A percentile compares a stretch with the other conserved stretches of the same genome.
phyloP scores from a whole-genome alignment of 345 rosid species.

The Nasturtium officinale region DNA sequence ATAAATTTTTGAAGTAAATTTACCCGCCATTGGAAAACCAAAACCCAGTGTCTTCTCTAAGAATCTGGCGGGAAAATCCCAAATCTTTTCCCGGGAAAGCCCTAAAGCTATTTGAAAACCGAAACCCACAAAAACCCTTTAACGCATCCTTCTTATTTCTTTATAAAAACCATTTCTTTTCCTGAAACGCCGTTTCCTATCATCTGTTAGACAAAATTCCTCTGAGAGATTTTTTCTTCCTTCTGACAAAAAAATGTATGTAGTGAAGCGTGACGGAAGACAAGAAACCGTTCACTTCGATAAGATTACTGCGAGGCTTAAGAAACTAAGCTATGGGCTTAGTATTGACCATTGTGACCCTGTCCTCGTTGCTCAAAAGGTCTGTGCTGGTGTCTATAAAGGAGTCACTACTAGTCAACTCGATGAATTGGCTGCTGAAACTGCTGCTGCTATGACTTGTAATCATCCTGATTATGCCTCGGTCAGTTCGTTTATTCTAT shows the following conservation, averaged over 20 bases:
- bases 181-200: not conserved
- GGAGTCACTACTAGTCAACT: constrained; percentile 98
- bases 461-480: constrained; percentile 97
- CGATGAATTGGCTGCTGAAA: constrained; percentile 97
- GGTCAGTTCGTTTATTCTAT: constrained; percentile 46
- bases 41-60: constrained; percentile 17
- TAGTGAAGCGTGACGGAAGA: constrained; percentile 88
- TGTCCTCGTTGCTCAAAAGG: constrained; percentile 94
- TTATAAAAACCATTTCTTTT: constrained; percentile 3
- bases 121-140: not conserved
- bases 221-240: not conserved
- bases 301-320: constrained; percentile 91
- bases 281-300: constrained; percentile 95
- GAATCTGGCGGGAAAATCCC: constrained; percentile 46
- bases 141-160: constrained; percentile 27
- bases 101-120: constrained; percentile 22
- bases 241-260: constrained; percentile 56
- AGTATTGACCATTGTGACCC: constrained; percentile 96
- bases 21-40: constrained; percentile 23
- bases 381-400: constrained; percentile 97
- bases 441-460: constrained; percentile 94
- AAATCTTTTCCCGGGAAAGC: constrained; percentile 32
- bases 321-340: constrained; percentile 93
- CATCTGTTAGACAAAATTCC: constrained; percentile 9
- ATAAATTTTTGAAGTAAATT: not conserved